Conservation (phyloP, 208 protist species). For the Leishmania lainsoni region DNA sequence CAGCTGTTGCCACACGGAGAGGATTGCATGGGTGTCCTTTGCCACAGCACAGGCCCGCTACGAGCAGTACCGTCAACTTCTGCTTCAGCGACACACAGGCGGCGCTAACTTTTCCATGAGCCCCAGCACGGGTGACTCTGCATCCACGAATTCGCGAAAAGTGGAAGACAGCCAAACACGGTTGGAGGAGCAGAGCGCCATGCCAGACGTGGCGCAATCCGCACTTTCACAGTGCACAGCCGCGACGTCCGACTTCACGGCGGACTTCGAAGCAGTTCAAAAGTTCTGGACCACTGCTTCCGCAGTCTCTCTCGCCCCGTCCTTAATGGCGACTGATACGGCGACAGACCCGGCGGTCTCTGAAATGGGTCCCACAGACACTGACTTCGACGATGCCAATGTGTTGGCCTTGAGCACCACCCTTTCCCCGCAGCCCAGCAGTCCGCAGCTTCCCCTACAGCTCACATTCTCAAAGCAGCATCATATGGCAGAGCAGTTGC, state of each 20-base stretch:
- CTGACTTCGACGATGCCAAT: not conserved
- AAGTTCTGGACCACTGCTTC: not conserved
- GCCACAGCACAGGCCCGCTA: slow-evolving; percentile 27
- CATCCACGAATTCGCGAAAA: not conserved
- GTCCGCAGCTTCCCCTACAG: not conserved
- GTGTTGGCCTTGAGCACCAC: not conserved
- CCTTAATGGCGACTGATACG: no score
- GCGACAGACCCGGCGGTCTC: not conserved
- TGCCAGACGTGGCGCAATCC: not conserved
- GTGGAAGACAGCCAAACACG: not conserved
- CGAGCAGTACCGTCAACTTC: slow-evolving; percentile 2
- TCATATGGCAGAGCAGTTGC: not conserved
- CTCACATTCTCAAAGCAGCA: not conserved
- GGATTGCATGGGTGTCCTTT: slow-evolving; percentile 4
- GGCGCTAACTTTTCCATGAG: not conserved
- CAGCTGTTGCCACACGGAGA: not conserved
- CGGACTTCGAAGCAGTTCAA: not conserved
- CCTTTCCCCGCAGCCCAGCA: not conserved
- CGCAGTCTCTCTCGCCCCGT: not conserved
- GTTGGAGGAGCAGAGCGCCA: not conserved
- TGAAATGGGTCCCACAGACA: not conserved
- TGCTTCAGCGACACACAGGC: not conserved
- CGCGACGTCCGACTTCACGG: not conserved
- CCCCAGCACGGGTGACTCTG: not conserved
- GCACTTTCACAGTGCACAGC: not conserved